Conservation (phyloP, 2,329 filamentous ascomycete species). For the Ophiosphaerella narmari region DNA sequence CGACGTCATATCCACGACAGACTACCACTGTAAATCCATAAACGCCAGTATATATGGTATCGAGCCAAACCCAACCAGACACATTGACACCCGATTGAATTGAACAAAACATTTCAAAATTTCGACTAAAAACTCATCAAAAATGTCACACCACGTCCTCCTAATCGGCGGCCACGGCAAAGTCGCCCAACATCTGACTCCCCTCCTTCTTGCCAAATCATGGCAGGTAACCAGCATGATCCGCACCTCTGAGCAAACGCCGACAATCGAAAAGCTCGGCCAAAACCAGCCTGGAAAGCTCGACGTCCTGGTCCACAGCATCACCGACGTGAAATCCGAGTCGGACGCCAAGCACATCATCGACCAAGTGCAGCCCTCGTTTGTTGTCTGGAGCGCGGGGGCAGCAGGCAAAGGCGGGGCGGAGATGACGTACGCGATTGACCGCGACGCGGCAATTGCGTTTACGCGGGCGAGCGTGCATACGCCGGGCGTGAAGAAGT, state of each 20-base stretch:
- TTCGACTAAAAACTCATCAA: too few relatives aligned
- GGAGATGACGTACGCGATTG: conserved; percentile 56
- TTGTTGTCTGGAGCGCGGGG: conserved; percentile 71
- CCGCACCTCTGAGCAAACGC: conserved; percentile 70
- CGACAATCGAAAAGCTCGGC: conserved; percentile 66
- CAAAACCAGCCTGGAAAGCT: conserved; percentile 65
- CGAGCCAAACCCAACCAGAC: neutral
- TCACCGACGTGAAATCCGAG: conserved; percentile 71
- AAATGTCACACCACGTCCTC: conserved; percentile 57
- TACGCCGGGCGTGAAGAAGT: conserved; percentile 55
- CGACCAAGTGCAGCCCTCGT: conserved; percentile 65
- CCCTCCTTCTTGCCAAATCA: conserved; percentile 71
- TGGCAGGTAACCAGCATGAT: conserved; percentile 82
- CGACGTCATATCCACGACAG: conserved; percentile 18
- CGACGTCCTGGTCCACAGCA: conserved; percentile 69
- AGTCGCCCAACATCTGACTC: conserved; percentile 74
- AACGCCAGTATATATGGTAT: neutral
- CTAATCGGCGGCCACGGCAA: conserved; percentile 84
- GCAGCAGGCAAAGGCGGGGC: conserved; percentile 61
- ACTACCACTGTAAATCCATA: neutral
- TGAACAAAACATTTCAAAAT: neutral
- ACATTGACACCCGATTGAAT: neutral
- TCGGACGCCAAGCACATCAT: conserved; percentile 67
- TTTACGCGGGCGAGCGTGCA: conserved; percentile 57
- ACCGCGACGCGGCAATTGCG: conserved; percentile 59